Evolutionary conservation across 495 filamentous ascomycete species (phyloP).

Genomic region (Aspergillus biplanus): DNA sequence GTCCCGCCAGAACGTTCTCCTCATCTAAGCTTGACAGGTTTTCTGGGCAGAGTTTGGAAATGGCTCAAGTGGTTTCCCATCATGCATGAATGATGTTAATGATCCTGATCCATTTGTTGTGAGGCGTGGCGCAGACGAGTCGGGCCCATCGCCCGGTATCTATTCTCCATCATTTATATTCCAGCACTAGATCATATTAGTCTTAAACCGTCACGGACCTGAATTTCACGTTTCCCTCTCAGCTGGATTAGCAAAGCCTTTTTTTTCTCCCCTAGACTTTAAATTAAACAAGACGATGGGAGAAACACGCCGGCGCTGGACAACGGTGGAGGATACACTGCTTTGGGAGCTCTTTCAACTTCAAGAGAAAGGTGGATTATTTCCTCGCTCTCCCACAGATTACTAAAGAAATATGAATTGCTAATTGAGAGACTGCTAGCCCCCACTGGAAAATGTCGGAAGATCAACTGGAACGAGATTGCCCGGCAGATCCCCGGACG

Average conservation of each 20-base stretch:
- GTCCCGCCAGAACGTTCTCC: neutral
- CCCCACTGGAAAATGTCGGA: slow-evolving; percentile 18
- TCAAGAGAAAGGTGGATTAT: slow-evolving; percentile 12
- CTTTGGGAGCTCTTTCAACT: slow-evolving; percentile 20
- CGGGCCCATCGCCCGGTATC: neutral
- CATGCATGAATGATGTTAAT: slow-evolving; percentile 8
- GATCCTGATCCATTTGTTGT: slow-evolving; percentile 1
- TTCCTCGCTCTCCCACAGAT: neutral
- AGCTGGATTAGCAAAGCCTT: neutral
- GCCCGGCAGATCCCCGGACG: slow-evolving; percentile 17
- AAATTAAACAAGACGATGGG: neutral
- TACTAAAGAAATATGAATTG: neutral
- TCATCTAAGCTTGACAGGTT: slow-evolving; percentile 9
- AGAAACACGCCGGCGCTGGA: slow-evolving; percentile 19
- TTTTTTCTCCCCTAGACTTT: neutral
- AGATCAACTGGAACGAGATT: slow-evolving; percentile 24
- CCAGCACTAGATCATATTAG: slow-evolving; percentile 7
- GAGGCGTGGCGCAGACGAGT: slow-evolving; percentile 1
- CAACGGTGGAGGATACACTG: slow-evolving; percentile 12
- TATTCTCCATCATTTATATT: neutral
- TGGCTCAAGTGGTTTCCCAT: slow-evolving; percentile 1
- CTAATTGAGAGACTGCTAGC: neutral
- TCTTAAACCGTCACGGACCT: neutral
- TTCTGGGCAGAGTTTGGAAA: neutral
- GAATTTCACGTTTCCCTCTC: neutral